Evolutionary conservation across 352 stramenopile species (phyloP).

Genomic region (Globisporangium heterothallicum): DNA sequence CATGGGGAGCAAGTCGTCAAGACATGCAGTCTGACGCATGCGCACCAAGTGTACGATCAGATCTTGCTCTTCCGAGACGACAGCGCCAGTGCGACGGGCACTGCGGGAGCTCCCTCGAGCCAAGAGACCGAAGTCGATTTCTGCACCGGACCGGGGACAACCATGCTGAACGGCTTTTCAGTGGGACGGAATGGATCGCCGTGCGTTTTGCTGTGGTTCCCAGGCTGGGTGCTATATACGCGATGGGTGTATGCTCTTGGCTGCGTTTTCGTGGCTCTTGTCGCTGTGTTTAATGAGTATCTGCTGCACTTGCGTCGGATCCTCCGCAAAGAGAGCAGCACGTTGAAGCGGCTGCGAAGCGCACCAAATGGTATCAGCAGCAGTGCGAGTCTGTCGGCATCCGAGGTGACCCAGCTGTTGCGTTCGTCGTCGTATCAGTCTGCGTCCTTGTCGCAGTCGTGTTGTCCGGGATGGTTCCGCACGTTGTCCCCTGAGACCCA

Average conservation of each 20-base stretch:
- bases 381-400: slow-evolving; percentile 5
- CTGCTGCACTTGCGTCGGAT: slow-evolving; percentile 59
- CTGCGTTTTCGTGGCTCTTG: slow-evolving; percentile 44
- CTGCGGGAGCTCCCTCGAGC: neutral
- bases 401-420: slow-evolving; percentile 36
- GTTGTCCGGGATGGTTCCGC: slow-evolving; percentile 50
- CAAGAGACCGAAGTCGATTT: slow-evolving; percentile 16
- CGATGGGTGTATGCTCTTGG: slow-evolving; percentile 43
- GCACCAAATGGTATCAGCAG: slow-evolving; percentile 10
- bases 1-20: slow-evolving; percentile 58
- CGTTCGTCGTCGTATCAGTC: slow-evolving; percentile 29
- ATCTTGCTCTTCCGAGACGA: slow-evolving; percentile 37
- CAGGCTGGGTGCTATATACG: slow-evolving; percentile 62
- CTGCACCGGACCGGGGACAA: slow-evolving; percentile 56
- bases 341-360: slow-evolving; percentile 25
- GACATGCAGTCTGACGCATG: slow-evolving; percentile 67
- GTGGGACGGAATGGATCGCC: slow-evolving; percentile 27
- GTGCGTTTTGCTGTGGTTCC: slow-evolving; percentile 73
- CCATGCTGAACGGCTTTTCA: slow-evolving; percentile 73
- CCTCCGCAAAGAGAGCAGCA: slow-evolving; percentile 57
- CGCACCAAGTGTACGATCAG: slow-evolving; percentile 51
- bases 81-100: neutral
- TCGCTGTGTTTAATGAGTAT: slow-evolving; percentile 72
- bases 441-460: slow-evolving; percentile 22
- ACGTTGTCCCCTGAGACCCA: slow-evolving; percentile 37